These are phyloP conservation scores for Aspergillus calidoustus DNA, from an alignment of 2,329 filamentous ascomycete species.

Conservation along the genomic window DNA sequence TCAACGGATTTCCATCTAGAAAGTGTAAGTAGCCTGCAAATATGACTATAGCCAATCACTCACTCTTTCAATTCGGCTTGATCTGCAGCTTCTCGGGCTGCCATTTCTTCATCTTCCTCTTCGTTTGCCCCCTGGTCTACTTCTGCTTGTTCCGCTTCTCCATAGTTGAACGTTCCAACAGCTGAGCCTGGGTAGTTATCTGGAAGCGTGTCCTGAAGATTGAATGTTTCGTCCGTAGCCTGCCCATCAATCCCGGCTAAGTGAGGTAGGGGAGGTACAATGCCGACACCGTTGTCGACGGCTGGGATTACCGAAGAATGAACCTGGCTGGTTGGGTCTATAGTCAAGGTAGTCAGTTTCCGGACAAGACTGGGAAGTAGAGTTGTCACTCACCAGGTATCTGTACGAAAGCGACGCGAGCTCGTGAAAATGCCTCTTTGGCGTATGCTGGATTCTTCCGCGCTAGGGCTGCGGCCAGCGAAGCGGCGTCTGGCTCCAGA, in stretches of 20 bases:
- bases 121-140: no score
- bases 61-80: not conserved
- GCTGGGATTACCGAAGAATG: not conserved
- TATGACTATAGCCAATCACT: not conserved
- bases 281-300: not conserved
- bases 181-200: not conserved
- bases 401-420: not conserved
- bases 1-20: constrained; percentile 19
- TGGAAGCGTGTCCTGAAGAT: not conserved
- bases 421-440: not conserved
- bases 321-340: not conserved
- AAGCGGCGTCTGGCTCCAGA: not conserved
- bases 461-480: not conserved
- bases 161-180: not conserved
- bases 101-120: not conserved
- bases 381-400: not conserved
- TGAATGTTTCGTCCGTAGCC: not conserved
- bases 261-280: not conserved
- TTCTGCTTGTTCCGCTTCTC: no score
- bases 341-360: not conserved
- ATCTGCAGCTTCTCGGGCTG: not conserved
- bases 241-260: not conserved
- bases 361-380: not conserved
- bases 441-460: not conserved
- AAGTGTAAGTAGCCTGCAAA: not conserved